Percentiles rank a stretch among this genome's conserved stretches.
Evolutionary conservation across 148 eudicot species (phyloP).

Genomic region (Pharnaceum exiguum): DNA sequence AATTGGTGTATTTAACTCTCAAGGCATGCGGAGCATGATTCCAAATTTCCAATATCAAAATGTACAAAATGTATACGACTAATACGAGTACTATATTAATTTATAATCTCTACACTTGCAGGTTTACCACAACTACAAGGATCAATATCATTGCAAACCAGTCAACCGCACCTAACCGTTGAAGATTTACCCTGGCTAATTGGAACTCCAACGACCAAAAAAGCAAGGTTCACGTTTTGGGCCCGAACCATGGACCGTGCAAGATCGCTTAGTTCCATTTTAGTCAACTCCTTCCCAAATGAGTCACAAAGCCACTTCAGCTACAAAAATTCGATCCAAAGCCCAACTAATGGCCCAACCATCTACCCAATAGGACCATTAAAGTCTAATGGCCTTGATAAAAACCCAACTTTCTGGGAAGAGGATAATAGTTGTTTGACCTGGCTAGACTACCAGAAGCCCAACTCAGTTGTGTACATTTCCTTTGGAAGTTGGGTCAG

Average conservation of each 20-base stretch:
- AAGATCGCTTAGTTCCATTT: constrained; percentile 25
- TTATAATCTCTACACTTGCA: constrained; percentile 23
- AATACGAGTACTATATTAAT: neutral
- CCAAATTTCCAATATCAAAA: too few relatives aligned
- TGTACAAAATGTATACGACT: too few relatives aligned
- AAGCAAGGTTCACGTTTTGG: constrained; percentile 42
- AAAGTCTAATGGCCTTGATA: neutral
- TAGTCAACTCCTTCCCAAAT: constrained; percentile 44
- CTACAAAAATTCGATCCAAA: neutral
- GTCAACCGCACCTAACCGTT: constrained; percentile 13
- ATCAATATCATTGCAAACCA: constrained; percentile 12
- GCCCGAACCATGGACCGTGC: constrained; percentile 26
- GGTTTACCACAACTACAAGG: constrained; percentile 42
- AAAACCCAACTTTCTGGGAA: constrained; percentile 40
- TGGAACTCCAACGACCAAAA: constrained; percentile 23
- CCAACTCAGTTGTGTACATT: constrained; percentile 57
- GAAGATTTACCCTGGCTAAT: constrained; percentile 41
- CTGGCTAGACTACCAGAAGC: constrained; percentile 54
- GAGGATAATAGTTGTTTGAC: constrained; percentile 56
- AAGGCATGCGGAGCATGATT: too few relatives aligned
- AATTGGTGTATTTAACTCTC: too few relatives aligned
- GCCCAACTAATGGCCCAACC: neutral
- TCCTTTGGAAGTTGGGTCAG: constrained; percentile 93
- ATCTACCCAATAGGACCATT: constrained; percentile 41
- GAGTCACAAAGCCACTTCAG: constrained; percentile 11